Base-by-base conservation (phyloP, 805 yeast species). In the Brettanomyces custersianus region DNA sequence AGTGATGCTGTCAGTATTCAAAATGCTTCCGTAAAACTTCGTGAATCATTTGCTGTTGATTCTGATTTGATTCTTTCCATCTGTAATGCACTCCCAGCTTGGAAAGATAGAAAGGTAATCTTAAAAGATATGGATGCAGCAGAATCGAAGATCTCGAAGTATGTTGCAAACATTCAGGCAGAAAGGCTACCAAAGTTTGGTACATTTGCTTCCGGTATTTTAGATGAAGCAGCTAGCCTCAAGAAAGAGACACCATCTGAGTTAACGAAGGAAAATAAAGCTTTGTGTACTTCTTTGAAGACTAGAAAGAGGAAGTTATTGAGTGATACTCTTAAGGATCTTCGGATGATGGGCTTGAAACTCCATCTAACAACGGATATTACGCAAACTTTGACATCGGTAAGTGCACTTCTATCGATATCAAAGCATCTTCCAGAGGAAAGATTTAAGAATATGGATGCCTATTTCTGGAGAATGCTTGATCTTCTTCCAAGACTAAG, bases 401-500 rank as follows among this genome's bases (percentile, higher is more conserved):
- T 82, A 5, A 78, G 79, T 30, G 54, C 69, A 15, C 68, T 90
- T 10, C 56, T 92, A 28, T 70, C 83, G 1, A 65, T 66, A 22
- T 57, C 78, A 5, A 60, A 57, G 5, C 59, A 78, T 2, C 68
- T 80, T 37, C 51, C 52, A 4, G 59, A 46, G 1, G 50, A 75
- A 26, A 61, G 61, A 10, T 36, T 41, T 11, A 38, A 15, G 10
- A 66, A 65, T 0, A 40, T 51, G 20, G 80, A 79, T 47, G 70
- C 52, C 0, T 70, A 72, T 46, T 87, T 74, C 58, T 82, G 72
- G 62, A 67, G 84, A 40, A 55, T 85, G 7, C 57, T 92, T 25
- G 97, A 92, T 47, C 51, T 88, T 20, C 57, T 90, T 30, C 96
- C 96, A 3, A 66, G 90, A 31, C 60, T 90, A 38, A 70, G 95